Base-by-base conservation (phyloP, 164 flowering plant genomes). In the Kingdonia uniflora region DNA sequence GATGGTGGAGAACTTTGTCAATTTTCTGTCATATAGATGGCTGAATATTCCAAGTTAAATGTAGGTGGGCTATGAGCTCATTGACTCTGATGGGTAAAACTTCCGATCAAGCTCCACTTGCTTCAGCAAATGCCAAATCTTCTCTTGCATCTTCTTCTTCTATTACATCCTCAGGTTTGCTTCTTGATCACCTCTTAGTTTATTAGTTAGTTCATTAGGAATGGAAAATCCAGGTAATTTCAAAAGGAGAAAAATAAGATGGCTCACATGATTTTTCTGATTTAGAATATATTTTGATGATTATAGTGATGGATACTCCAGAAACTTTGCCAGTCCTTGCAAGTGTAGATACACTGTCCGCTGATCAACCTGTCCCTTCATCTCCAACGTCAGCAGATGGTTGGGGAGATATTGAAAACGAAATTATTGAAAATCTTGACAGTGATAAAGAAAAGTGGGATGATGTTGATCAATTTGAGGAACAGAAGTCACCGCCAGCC, bases 51-150 rank as follows among this genome's bases (percentile, higher is more conserved):
- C 38, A 50, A 56, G 43, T 44, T 39, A 60, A 65, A 40, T 75
- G 74, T 83, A 92, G 99, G 55, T 92, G 99, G 99, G 99, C 97
- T 20, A 88, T 92, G 95, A 92, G 91, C 66, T 89, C 96, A 47
- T 76, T 88, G 72, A 77, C 94, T n/a, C n/a, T n/a, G n/a, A n/a
- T n/a, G 74, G 91, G 86, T 21, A 92, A 88, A 76, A 67, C 82
- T 64, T 77, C 87, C 46, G 98, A 92, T 25, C 95, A 84, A 42
- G 68, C 73, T 65, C 67, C 78, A 22, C 56, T 73, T 49, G 68
- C 79, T 68, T 55, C 86, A 49, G 56, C 71, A 22, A 78, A 51
- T 70, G 55, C 80, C 6, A 65, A 61, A 52, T 33, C 75, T 11
- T 65, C 81, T 66, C 65, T 70, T 53, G 44, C 76, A 63, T 60